These are phyloP conservation scores for Tolypocladium tropicale DNA, from an alignment of 2,329 filamentous ascomycete genomes.

Conservation along the genomic window DNA sequence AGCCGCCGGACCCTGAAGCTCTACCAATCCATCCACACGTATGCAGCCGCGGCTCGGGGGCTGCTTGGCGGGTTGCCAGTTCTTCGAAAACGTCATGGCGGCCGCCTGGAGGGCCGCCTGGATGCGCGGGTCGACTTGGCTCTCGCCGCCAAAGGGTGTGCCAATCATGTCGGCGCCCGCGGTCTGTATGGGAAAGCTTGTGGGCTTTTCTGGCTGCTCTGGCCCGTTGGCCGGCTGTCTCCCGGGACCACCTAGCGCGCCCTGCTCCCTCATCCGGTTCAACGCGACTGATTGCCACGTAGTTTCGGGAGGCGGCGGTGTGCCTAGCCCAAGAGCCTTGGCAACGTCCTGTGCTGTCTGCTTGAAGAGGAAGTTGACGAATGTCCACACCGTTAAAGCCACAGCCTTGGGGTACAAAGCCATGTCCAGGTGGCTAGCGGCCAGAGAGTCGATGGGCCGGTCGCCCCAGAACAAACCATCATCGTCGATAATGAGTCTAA, in stretches of 20 bases:
- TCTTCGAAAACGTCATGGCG: conserved; percentile 26
- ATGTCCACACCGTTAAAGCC: conserved; percentile 39
- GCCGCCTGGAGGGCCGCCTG: conserved; percentile 22
- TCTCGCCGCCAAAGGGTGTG: conserved; percentile 15
- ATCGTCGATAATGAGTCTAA: conserved; percentile 38
- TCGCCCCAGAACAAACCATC: conserved; percentile 37
- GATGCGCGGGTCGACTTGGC: conserved; percentile 24
- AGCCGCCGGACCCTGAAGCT: conserved; percentile 35
- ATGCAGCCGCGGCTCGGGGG: conserved; percentile 41
- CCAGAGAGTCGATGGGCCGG: conserved; percentile 35
- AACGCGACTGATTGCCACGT: conserved; percentile 21
- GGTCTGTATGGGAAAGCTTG: conserved; percentile 12
- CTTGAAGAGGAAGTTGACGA: conserved; percentile 35
- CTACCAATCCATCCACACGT: conserved; percentile 42
- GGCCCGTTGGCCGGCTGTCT: conserved; percentile 13
- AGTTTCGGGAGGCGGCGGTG: conserved; percentile 13
- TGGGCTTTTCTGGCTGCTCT: conserved; percentile 13
- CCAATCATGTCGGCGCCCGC: conserved; percentile 14
- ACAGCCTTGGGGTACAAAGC: conserved; percentile 44
- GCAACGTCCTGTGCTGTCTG: conserved; percentile 33
- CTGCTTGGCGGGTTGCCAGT: conserved; percentile 33
- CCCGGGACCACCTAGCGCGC: conserved; percentile 10
- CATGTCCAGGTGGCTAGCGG: conserved; percentile 34
- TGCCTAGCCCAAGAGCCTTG: conserved; percentile 33
- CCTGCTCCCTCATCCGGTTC: conserved; percentile 16